A percentile compares a stretch with the other conserved stretches of the same genome.
Evolutionary conservation across 331 rosid genomes (phyloP).

Genomic region (Telfairia occidentalis): DNA sequence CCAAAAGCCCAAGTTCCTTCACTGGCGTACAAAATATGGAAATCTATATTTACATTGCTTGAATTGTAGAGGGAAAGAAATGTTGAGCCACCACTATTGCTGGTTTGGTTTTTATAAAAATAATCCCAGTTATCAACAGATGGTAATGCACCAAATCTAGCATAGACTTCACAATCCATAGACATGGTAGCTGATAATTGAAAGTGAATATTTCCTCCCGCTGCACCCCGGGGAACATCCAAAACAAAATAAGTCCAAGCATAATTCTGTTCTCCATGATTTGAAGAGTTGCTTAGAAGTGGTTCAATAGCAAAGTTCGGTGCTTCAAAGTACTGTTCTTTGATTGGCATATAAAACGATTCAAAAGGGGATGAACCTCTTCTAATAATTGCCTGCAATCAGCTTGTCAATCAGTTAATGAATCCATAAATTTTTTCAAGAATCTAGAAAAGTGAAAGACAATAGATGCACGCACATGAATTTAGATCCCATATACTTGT

Average conservation of each 20-base stretch:
- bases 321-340: conserved; percentile 30
- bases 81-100: conserved; percentile 51
- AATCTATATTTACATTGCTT: conserved; percentile 46
- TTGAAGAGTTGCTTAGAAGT: conserved; percentile 42
- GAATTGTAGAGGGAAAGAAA: conserved; percentile 64
- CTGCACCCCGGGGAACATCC: conserved; percentile 79
- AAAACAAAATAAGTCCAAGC: conserved; percentile 67
- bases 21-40: conserved; percentile 61
- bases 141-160: conserved; percentile 81
- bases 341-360: conserved; percentile 69
- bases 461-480: background rate
- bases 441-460: conserved; percentile 23
- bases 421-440: conserved; percentile 26
- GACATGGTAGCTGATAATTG: conserved; percentile 39
- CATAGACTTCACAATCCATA: conserved; percentile 60
- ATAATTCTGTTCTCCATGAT: conserved; percentile 27
- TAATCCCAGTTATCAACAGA: conserved; percentile 68
- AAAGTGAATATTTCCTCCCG: conserved; percentile 72
- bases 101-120: conserved; percentile 61
- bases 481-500: background rate
- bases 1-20: conserved; percentile 96
- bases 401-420: conserved; percentile 35
- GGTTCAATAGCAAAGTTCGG: conserved; percentile 72
- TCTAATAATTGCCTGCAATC: conserved; percentile 72
- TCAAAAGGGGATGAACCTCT: conserved; percentile 52